Conservation (phyloP, 805 yeast species). For the Metschnikowia rubicola region DNA sequence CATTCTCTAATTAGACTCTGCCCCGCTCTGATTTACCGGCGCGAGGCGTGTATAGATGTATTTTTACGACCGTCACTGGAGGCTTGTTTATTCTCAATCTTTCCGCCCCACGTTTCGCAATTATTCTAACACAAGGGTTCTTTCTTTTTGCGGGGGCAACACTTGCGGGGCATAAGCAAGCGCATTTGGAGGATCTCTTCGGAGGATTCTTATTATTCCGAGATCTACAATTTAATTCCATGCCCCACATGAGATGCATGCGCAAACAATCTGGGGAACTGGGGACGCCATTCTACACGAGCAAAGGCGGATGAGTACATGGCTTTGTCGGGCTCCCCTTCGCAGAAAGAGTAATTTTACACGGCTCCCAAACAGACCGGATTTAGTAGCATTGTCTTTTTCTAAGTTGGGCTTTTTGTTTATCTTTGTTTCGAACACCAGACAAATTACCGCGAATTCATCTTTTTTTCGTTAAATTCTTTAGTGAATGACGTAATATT, state of each 20-base stretch:
- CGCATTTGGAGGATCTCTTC: too few species aligned
- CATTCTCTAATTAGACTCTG: not conserved
- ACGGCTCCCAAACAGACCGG: too few species aligned
- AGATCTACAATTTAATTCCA: not conserved
- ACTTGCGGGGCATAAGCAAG: not conserved
- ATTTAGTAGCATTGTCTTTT: too few species aligned
- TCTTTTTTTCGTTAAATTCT: too few species aligned
- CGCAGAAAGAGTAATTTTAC: too few species aligned
- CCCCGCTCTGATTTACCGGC: not conserved
- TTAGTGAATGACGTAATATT: too few species aligned
- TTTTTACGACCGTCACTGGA: not conserved
- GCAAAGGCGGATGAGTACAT: too few species aligned
- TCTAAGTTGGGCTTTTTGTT: too few species aligned
- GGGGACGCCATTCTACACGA: too few species aligned
- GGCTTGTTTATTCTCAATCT: not conserved
- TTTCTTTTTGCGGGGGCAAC: not conserved
- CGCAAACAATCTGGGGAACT: not conserved
- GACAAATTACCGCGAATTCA: too few species aligned
- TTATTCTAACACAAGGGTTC: not conserved
- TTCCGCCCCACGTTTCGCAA: conserved; percentile 2
- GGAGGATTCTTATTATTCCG: not conserved
- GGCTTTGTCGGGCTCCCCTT: too few species aligned
- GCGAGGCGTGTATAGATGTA: conserved; percentile 1
- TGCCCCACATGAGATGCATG: not conserved
- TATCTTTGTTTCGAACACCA: too few species aligned